phyloP scores from a whole-genome alignment of 139 green algal species.

The Chlorokybus atmophyticus region DNA sequence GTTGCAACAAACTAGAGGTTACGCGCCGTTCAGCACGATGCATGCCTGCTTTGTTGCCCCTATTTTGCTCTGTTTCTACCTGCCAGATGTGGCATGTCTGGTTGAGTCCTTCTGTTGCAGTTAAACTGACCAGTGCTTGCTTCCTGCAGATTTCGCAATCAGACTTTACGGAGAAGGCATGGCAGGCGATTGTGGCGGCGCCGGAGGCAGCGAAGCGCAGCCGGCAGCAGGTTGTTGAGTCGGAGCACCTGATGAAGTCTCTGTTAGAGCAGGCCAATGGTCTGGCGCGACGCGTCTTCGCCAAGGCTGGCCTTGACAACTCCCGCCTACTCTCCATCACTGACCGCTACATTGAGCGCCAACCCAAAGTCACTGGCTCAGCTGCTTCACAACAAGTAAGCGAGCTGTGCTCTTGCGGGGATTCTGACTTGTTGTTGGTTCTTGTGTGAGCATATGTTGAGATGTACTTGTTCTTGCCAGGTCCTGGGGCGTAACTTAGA shows the following conservation, averaged over 20 bases:
- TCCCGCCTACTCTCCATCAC: constrained; percentile 55
- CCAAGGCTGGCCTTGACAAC: constrained; percentile 69
- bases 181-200: constrained; percentile 70
- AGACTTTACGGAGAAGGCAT: constrained; percentile 92
- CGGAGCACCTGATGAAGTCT: constrained; percentile 91
- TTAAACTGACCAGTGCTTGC: too few relatives aligned
- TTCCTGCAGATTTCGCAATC: constrained; percentile 44
- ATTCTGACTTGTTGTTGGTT: background rate
- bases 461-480: constrained; percentile 31
- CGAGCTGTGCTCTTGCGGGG: too few relatives aligned
- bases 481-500: constrained; percentile 87
- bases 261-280: constrained; percentile 92
- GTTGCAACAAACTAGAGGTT: too few relatives aligned
- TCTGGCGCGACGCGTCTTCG: constrained; percentile 57
- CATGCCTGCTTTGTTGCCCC: too few relatives aligned
- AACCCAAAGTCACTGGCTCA: constrained; percentile 60
- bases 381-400: too few relatives aligned
- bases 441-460: constrained; percentile 2
- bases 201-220: constrained; percentile 67
- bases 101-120: too few relatives aligned
- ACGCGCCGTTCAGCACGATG: too few relatives aligned
- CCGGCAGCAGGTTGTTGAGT: constrained; percentile 88
- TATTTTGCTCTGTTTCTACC: too few relatives aligned
- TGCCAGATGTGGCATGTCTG: too few relatives aligned
- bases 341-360: constrained; percentile 58